Conservation (phyloP, 352 stramenopile species). For the Phytophthora cactorum region DNA sequence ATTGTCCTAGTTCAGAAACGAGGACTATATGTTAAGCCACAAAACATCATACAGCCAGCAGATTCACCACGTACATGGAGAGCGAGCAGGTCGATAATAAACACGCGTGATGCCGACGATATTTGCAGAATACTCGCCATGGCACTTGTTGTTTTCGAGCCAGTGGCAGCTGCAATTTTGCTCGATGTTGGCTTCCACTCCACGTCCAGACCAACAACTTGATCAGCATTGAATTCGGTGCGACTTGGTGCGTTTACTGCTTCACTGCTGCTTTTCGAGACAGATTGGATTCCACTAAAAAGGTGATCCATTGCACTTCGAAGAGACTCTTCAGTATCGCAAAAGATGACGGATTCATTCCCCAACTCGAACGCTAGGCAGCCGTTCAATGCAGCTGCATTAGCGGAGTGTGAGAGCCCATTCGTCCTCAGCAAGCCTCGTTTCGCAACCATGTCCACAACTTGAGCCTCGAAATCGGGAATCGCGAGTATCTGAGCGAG, state of each 20-base stretch:
- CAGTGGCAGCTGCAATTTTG: conserved; percentile 37
- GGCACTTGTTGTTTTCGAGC: conserved; percentile 29
- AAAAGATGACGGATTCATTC: conserved; percentile 43
- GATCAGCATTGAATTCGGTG: conserved; percentile 7
- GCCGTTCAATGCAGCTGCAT: conserved; percentile 34
- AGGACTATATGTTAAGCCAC: not conserved
- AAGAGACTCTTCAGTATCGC: conserved; percentile 42
- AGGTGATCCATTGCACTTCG: conserved; percentile 38
- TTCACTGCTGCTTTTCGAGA: not conserved
- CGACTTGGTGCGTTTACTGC: not conserved
- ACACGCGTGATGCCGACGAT: conserved; percentile 48
- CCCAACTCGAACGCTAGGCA: conserved; percentile 44
- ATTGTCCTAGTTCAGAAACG: conserved; percentile 40
- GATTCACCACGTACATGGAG: conserved; percentile 49
- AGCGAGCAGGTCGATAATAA: conserved; percentile 65
- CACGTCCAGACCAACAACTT: conserved; percentile 67
- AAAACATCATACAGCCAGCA: not conserved
- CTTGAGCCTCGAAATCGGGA: conserved; percentile 45
- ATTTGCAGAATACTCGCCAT: conserved; percentile 75
- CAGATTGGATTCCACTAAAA: conserved; percentile 15
- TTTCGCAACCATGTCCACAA: conserved; percentile 23
- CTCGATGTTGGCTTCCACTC: conserved; percentile 71
- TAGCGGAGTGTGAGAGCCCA: conserved; percentile 23
- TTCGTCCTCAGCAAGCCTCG: conserved; percentile 9
- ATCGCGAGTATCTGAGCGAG: conserved; percentile 53